Base-by-base conservation (phyloP, 192 early-diverging fungal species). In the Umbelopsis ramanniana region DNA sequence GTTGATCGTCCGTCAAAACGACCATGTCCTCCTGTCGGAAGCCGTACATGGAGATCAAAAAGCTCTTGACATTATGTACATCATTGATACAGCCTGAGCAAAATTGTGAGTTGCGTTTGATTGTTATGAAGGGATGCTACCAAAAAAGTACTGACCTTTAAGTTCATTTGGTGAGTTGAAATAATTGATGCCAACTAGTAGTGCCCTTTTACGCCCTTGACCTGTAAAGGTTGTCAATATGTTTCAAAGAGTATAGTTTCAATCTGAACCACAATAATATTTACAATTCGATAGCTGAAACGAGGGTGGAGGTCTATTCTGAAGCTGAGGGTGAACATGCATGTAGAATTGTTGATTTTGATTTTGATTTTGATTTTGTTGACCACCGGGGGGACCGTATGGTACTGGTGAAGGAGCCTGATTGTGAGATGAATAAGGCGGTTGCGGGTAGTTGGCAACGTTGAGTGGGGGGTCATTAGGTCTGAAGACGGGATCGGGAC, bases 141-240 rank as follows among this genome's bases (percentile, higher is more conserved):
- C 73, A 14, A 37, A 4, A 1, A 54, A 7, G 46, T 26, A 47
- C 55, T 40, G 72, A 82, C 83, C 84, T 68, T 72, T 79, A 40
- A 94, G 87, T 74, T 87, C 80, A 66, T 83, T 82, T 68, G 79
- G 78, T 53, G 86, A 81, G 26, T 85, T 83, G 54, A 85, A 81
- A 81, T 98, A 98, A 77, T 98, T 98, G 81, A 97, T 95, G 23
- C 96, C 96, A 70, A 98, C 91, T 46, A 98, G 85, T 23, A 98
- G 81, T 10, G 95, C 96, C 21, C 89, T 86, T 80, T 93, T 92
- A 52, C 90, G 84, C 21, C 92, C 92, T 57, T 76, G 75, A 66
- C 78, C 78, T 79, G 45, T 38, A 63, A 38, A 26, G 3, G 12
- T 48, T 7, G 14, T n/a, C 37, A 23, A 33, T 47, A 11, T 11